Percentiles rank a stretch among this genome's conserved stretches.
Evolutionary conservation across 179 eudicot species (phyloP).

Genomic region (Actinidia chinensis): DNA sequence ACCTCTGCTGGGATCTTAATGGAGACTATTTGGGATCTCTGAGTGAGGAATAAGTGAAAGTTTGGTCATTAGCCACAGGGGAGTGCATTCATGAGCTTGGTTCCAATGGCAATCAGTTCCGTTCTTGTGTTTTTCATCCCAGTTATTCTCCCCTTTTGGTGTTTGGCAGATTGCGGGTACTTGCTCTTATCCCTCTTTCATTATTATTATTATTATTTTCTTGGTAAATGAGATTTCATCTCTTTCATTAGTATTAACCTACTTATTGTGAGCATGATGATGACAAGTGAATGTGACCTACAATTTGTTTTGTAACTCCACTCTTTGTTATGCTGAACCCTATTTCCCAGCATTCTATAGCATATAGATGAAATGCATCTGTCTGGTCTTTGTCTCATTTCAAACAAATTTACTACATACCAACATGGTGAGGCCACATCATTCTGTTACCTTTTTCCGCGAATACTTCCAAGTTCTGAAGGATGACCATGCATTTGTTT

Average conservation of each 20-base stretch:
- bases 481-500: no score
- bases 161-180: slow-evolving; percentile 79
- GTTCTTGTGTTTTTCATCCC: slow-evolving; percentile 97
- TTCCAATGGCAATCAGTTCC: slow-evolving; percentile 73
- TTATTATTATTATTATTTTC: not conserved
- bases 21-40: slow-evolving; percentile 86
- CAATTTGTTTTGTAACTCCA: not conserved
- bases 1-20: slow-evolving; percentile 83
- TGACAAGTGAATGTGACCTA: not conserved
- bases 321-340: not conserved
- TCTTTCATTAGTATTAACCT: not conserved
- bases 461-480: no score
- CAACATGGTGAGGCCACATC: no score
- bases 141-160: slow-evolving; percentile 82
- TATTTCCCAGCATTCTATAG: not conserved
- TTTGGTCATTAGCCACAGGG: slow-evolving; percentile 82
- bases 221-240: no score
- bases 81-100: slow-evolving; percentile 83
- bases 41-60: slow-evolving; percentile 73
- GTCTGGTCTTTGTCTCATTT: not conserved
- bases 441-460: no score
- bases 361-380: not conserved
- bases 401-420: not conserved
- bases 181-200: slow-evolving; percentile 6
- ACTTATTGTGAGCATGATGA: not conserved